Evolutionary conservation across 257 asterid genomes (phyloP).

Genomic region (Nicotiana attenuata): DNA sequence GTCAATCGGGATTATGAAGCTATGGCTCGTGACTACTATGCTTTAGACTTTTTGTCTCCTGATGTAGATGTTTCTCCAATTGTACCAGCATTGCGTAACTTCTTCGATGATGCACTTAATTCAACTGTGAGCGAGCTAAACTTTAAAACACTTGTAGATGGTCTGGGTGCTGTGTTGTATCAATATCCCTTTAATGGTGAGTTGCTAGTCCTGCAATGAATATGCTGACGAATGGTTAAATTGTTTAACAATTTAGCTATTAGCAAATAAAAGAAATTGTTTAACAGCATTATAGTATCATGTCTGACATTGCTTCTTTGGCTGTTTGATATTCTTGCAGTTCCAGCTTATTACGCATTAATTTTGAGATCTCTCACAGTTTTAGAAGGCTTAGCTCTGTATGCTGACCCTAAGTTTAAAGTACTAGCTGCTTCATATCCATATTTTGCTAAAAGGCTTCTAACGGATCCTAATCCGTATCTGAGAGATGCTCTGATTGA

Average conservation of each 20-base stretch:
- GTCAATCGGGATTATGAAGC: conserved; percentile 99
- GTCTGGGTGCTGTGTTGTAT: conserved; percentile 84
- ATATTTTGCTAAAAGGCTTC: conserved; percentile 96
- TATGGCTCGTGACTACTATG: conserved; percentile 99
- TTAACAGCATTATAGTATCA: not conserved
- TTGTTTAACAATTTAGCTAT: not conserved
- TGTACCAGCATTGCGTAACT: conserved; percentile 77
- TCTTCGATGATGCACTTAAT: conserved; percentile 90
- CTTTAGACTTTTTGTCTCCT: conserved; percentile 82
- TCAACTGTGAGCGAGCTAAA: conserved; percentile 95
- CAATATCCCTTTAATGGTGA: conserved; percentile 91
- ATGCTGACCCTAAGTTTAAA: conserved; percentile 96
- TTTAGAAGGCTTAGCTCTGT: conserved; percentile 94
- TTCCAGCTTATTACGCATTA: conserved; percentile 96
- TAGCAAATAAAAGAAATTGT: not conserved
- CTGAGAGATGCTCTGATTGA: conserved; percentile 99
- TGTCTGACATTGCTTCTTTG: conserved; percentile 22
- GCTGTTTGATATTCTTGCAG: conserved; percentile 48
- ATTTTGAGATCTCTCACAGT: conserved; percentile 98
- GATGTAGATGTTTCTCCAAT: conserved; percentile 94
- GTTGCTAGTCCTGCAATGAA: conserved; percentile 20
- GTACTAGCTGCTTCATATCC: conserved; percentile 99
- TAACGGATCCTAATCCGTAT: conserved; percentile 97
- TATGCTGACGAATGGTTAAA: not conserved
- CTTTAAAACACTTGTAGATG: conserved; percentile 92